These are phyloP conservation scores for Jaapia argillacea DNA, from an alignment of 768 basidiomycete genomes.

Conservation along the genomic window DNA sequence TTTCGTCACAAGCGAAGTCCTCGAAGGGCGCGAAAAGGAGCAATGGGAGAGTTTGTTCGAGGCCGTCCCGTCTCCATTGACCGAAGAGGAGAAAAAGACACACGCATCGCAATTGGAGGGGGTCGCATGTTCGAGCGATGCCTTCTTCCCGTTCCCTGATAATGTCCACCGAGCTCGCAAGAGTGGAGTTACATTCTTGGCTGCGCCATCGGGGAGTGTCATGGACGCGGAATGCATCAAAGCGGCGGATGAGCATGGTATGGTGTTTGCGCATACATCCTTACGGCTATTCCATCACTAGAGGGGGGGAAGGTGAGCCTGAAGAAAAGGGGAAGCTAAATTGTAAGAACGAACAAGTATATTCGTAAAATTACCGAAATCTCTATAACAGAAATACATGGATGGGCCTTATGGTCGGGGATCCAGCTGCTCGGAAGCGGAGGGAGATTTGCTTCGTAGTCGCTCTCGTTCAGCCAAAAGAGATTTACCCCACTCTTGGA, in stretches of 20 bases:
- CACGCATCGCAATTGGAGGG: slow-evolving; percentile 71
- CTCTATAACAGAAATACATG: too few species aligned
- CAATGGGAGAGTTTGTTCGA: slow-evolving; percentile 93
- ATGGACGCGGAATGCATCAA: slow-evolving; percentile 98
- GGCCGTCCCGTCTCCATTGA: slow-evolving; percentile 52
- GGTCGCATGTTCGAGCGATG: slow-evolving; percentile 92
- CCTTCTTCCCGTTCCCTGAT: slow-evolving; percentile 99
- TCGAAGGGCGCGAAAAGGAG: slow-evolving; percentile 80
- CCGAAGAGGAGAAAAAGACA: slow-evolving; percentile 56
- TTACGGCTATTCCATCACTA: slow-evolving; percentile 88
- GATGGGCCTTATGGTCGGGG: too few species aligned
- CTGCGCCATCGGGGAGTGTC: slow-evolving; percentile 87
- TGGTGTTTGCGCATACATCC: slow-evolving; percentile 86
- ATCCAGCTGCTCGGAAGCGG: neutral
- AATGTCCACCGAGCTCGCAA: slow-evolving; percentile 90
- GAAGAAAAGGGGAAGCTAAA: slow-evolving; percentile 1
- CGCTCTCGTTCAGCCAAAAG: slow-evolving; percentile 38
- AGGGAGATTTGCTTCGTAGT: neutral
- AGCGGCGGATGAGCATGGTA: slow-evolving; percentile 87
- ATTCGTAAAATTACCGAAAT: too few species aligned
- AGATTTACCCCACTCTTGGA: slow-evolving; percentile 58
- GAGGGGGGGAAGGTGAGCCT: slow-evolving; percentile 8
- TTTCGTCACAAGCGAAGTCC: slow-evolving; percentile 82
- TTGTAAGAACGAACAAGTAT: too few species aligned
- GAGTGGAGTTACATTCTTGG: slow-evolving; percentile 89